phyloP scores from a whole-genome alignment of 495 filamentous ascomycete genomes.

The Endocarpon pusillum region DNA sequence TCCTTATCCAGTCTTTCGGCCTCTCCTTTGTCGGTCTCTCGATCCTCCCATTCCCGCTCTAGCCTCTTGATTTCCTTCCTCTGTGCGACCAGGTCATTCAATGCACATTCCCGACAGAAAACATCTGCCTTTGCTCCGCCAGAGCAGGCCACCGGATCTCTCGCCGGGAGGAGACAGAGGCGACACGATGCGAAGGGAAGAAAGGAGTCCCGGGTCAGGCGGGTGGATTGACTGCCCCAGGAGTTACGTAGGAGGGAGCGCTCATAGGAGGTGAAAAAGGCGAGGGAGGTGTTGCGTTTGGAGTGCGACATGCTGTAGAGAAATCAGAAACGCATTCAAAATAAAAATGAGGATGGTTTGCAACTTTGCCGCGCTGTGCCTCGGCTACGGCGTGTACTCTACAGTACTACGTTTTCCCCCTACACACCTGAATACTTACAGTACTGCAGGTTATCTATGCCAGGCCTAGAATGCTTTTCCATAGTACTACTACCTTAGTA shows the following conservation, averaged over 20 bases:
- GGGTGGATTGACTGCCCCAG: conserved; percentile 73
- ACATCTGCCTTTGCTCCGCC: conserved; percentile 74
- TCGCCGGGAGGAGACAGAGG: conserved; percentile 72
- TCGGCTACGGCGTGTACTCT: no score
- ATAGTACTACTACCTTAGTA: no score
- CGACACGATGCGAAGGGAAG: conserved; percentile 82
- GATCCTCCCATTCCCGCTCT: conserved; percentile 49
- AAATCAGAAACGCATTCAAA: no score
- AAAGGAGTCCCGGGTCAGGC: conserved; percentile 82
- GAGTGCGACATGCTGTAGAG: conserved; percentile 26
- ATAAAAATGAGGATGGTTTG: no score
- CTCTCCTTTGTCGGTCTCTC: conserved; percentile 30
- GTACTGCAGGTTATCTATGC: no score
- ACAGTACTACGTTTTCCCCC: no score
- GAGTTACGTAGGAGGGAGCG: conserved; percentile 56
- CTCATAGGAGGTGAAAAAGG: conserved; percentile 92
- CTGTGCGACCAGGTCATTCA: conserved; percentile 78
- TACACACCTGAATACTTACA: no score
- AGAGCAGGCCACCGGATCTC: conserved; percentile 57
- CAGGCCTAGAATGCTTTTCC: no score
- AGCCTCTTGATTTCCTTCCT: conserved; percentile 81
- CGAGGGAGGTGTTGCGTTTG: conserved; percentile 91
- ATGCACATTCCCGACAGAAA: conserved; percentile 93
- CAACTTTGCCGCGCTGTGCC: no score
- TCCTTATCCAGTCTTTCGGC: conserved; percentile 26